phyloP scores from a whole-genome alignment of 257 asterid species.

The Paulownia fortunei region DNA sequence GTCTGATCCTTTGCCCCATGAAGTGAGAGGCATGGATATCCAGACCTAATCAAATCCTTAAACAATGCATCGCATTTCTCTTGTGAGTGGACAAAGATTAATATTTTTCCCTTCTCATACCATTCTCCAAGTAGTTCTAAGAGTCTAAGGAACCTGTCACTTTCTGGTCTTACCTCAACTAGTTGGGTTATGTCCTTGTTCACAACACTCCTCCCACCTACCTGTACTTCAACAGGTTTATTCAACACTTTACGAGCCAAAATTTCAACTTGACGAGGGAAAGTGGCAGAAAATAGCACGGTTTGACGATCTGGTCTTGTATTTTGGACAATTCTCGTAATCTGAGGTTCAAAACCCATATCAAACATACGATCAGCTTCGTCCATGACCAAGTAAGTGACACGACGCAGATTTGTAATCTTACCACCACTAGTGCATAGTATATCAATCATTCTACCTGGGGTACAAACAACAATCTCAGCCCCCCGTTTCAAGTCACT shows the following conservation, averaged over 20 bases:
- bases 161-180: conserved; percentile 91
- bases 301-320: conserved; percentile 93
- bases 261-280: conserved; percentile 89
- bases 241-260: conserved; percentile 89
- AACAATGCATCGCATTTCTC: conserved; percentile 86
- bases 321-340: conserved; percentile 85
- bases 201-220: conserved; percentile 96
- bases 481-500: conserved; percentile 91
- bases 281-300: conserved; percentile 90
- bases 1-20: conserved; percentile 96
- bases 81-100: conserved; percentile 85
- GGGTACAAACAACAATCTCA: conserved; percentile 94
- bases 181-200: conserved; percentile 88
- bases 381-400: conserved; percentile 91
- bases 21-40: conserved; percentile 89
- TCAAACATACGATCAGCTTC: conserved; percentile 98
- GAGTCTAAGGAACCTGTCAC: conserved; percentile 78
- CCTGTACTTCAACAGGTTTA: conserved; percentile 87
- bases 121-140: conserved; percentile 86
- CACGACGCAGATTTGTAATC: conserved; percentile 89
- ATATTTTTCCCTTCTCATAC: conserved; percentile 85
- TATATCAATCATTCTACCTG: conserved; percentile 94
- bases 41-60: conserved; percentile 68
- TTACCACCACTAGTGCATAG: conserved; percentile 89
- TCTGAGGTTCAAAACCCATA: conserved; percentile 97